Evolutionary conservation across 345 rosid genomes (phyloP), one percentile per base, ranked within the genome.

Genomic region (Microthlaspi erraticum): DNA sequence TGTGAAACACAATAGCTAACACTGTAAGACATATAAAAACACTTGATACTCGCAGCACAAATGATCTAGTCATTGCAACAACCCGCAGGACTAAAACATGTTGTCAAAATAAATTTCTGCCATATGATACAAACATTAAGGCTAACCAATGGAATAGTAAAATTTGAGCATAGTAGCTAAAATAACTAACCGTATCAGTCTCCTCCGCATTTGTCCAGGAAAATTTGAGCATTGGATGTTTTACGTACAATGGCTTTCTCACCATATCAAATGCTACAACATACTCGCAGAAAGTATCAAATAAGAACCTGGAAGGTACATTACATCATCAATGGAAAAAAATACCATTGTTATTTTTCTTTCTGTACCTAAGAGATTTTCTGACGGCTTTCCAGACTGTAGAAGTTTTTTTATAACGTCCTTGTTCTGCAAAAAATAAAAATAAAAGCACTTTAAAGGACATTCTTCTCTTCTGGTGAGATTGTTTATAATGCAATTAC

Each of bases 151-250:
- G 10, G 36, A 34, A 37, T 18, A 43, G 34, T 18, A 74, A 74
- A 52, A 31, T 18, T 68, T 26, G 63, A 14, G 10, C 43, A 37
- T 8, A 55, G 16, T 12, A 44, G 69, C 51, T 45, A 50, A 74
- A 23, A 36, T 43, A 33, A 84, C 85, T 72, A 75, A 94, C 98
- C 79, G 83, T 91, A 79, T 94, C 97, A 54, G 87, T 83, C 66
- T 94, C 97, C 61, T 91, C 96, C 2, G 89, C 87, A 44, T 82
- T 63, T 13, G 93, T 92, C 99, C 96, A 94, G 53, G 98, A 85
- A 87, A 84, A 92, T 73, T 90, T 87, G 52, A 80, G 72, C 98
- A 92, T 91, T 23, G 96, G 97, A 87, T 92, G 99, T 79, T 90
- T 94, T 64, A 84, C 92, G 77, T 94, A 94, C 70, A 94, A 66